Evolutionary conservation across 108 stramenopile genomes (phyloP).

Genomic region (Fistulifera pelliculosa): DNA sequence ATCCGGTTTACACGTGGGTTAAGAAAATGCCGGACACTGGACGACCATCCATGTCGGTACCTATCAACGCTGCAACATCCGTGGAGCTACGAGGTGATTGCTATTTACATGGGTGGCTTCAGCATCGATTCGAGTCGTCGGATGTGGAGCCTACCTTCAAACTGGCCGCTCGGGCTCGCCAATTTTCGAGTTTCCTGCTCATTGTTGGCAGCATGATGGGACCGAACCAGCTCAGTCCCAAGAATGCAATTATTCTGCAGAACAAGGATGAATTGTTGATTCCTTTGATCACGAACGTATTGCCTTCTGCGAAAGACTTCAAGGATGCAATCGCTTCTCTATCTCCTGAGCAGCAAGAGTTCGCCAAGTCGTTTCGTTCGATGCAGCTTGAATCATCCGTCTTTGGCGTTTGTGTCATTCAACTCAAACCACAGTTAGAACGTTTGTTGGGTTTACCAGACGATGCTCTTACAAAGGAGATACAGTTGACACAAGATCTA

Average conservation of each 20-base stretch:
- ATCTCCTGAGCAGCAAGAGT: slow-evolving; percentile 78
- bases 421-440: slow-evolving; percentile 86
- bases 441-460: slow-evolving; percentile 46
- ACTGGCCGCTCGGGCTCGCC: slow-evolving; percentile 55
- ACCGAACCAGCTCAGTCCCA: slow-evolving; percentile 46
- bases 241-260: slow-evolving; percentile 74
- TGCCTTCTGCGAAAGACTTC: slow-evolving; percentile 85
- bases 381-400: slow-evolving; percentile 81
- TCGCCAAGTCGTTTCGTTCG: slow-evolving; percentile 61
- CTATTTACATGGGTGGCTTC: slow-evolving; percentile 66
- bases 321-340: slow-evolving; percentile 74
- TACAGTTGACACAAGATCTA: slow-evolving; percentile 75
- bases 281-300: slow-evolving; percentile 58
- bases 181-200: slow-evolving; percentile 72
- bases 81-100: slow-evolving; percentile 46
- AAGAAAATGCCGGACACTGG: slow-evolving; percentile 8
- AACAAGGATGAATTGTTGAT: slow-evolving; percentile 87
- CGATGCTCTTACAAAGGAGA: slow-evolving; percentile 73
- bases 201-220: slow-evolving; percentile 66
- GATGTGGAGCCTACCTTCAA: slow-evolving; percentile 1
- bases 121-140: slow-evolving; percentile 23
- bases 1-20: slow-evolving; percentile 39
- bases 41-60: slow-evolving; percentile 25
- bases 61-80: slow-evolving; percentile 35
- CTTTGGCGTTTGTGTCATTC: slow-evolving; percentile 71